Percentiles rank a stretch among this genome's conserved stretches.
Evolutionary conservation across 495 filamentous ascomycete species (phyloP).

Genomic region (Astrothelium subdiscretum): DNA sequence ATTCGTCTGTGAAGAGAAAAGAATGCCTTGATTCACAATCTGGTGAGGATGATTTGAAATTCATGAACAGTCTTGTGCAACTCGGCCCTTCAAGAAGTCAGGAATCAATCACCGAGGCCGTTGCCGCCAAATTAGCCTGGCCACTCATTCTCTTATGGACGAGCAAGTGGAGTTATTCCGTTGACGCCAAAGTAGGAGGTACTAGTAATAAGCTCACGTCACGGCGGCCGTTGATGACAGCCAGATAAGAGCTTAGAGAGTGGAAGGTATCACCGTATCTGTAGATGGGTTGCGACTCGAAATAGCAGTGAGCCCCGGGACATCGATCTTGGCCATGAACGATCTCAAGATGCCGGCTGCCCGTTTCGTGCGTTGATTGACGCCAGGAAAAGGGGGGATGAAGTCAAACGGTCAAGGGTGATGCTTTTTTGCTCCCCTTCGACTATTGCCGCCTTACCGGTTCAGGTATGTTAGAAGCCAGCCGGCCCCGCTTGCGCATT

Average conservation of each 20-base stretch:
- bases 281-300: background rate
- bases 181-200: background rate
- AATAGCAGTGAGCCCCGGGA: background rate
- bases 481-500: background rate
- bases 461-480: background rate
- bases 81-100: background rate
- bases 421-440: background rate
- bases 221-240: background rate
- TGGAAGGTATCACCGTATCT: background rate
- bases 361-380: background rate
- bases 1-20: background rate
- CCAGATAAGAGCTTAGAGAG: background rate
- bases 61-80: background rate
- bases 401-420: background rate
- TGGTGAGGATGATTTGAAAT: background rate
- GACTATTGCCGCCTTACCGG: background rate
- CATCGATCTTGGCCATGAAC: slow-evolving; percentile 1
- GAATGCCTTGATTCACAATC: background rate
- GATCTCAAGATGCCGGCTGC: background rate
- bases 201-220: background rate
- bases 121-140: too few species aligned
- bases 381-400: background rate
- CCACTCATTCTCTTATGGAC: too few species aligned
- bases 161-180: too few species aligned
- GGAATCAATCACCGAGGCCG: background rate